Percentiles rank a stretch among this genome's conserved stretches.
phyloP scores from a whole-genome alignment of 257 asterid genomes.

The Marsdenia floribunda region DNA sequence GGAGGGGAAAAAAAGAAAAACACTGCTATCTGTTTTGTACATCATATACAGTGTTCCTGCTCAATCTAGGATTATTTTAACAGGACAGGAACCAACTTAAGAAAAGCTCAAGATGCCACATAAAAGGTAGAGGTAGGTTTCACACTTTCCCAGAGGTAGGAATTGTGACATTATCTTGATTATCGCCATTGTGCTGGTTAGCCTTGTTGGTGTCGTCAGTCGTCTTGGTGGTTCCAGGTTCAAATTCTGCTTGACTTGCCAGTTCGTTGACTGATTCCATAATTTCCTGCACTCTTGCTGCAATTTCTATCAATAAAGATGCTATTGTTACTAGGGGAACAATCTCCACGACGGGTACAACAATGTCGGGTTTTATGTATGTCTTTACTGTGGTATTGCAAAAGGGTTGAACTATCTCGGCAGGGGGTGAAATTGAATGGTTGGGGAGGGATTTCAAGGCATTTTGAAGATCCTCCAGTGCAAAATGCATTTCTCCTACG shows the following conservation, averaged over 20 bases:
- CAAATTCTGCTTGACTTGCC: conserved; percentile 57
- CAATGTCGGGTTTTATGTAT: conserved; percentile 7
- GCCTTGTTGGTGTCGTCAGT: conserved; percentile 16
- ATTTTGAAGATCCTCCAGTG: conserved; percentile 49
- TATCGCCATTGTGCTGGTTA: conserved; percentile 20
- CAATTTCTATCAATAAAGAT: conserved; percentile 59
- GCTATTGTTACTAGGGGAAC: conserved; percentile 52
- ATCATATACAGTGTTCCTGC: conserved; percentile 15
- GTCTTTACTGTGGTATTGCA: conserved; percentile 16
- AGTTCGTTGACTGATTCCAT: conserved; percentile 40
- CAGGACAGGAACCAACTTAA: not conserved
- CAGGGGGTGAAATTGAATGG: conserved; percentile 26
- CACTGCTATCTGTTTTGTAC: conserved; percentile 6
- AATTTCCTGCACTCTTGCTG: conserved; percentile 48
- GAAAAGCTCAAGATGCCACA: conserved; percentile 1
- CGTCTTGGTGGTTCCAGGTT: conserved; percentile 28
- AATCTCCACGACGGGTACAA: conserved; percentile 39
- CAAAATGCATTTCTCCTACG: conserved; percentile 52
- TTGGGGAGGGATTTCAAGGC: conserved; percentile 40
- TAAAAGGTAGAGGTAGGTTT: conserved; percentile 6
- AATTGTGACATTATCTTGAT: conserved; percentile 29
- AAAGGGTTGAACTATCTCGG: conserved; percentile 9
- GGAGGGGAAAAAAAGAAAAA: no score
- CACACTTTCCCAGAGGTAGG: conserved; percentile 38
- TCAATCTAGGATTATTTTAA: conserved; percentile 14